Percentiles rank a stretch among this genome's conserved stretches.
phyloP scores from a whole-genome alignment of 2,329 filamentous ascomycete species.

The Diaporthe citrichinensis region DNA sequence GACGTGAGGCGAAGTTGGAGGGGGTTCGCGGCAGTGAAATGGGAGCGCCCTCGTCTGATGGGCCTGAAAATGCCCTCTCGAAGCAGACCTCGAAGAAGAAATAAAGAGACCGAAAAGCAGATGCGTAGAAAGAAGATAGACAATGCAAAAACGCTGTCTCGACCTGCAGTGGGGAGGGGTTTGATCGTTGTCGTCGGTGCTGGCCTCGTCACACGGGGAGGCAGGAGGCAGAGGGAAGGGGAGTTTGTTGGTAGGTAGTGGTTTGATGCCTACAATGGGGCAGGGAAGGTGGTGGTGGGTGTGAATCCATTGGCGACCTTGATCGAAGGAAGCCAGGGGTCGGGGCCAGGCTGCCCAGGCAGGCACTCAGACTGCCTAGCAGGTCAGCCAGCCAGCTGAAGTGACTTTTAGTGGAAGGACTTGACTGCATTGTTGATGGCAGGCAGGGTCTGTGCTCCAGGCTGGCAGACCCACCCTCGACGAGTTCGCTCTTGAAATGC shows the following conservation, averaged over 20 bases:
- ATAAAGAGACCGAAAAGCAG: neutral
- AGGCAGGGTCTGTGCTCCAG: conserved; percentile 1
- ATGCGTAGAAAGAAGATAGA: conserved; percentile 12
- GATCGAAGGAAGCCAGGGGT: conserved; percentile 1
- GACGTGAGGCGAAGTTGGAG: conserved; percentile 24
- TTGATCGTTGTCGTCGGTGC: conserved; percentile 19
- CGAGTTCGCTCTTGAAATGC: neutral
- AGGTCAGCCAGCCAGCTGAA: neutral
- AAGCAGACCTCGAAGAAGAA: conserved; percentile 17
- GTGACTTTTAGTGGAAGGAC: too few species aligned
- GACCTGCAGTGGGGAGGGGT: neutral
- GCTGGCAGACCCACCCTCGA: neutral
- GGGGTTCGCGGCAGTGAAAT: conserved; percentile 3
- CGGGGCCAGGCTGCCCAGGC: neutral
- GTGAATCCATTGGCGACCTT: conserved; percentile 18
- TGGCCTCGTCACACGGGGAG: conserved; percentile 16
- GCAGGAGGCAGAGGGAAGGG: conserved; percentile 4
- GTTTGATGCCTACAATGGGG: conserved; percentile 29
- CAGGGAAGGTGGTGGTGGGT: conserved; percentile 18
- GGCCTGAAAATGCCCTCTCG: neutral
- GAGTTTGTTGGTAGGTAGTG: conserved; percentile 25
- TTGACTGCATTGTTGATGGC: neutral
- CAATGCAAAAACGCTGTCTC: conserved; percentile 29
- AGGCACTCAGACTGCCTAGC: neutral
- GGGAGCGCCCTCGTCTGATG: neutral